These are phyloP conservation scores for Plasmodium vivax DNA, from an alignment of 169 alveolate genomes.

Conservation along the genomic window DNA sequence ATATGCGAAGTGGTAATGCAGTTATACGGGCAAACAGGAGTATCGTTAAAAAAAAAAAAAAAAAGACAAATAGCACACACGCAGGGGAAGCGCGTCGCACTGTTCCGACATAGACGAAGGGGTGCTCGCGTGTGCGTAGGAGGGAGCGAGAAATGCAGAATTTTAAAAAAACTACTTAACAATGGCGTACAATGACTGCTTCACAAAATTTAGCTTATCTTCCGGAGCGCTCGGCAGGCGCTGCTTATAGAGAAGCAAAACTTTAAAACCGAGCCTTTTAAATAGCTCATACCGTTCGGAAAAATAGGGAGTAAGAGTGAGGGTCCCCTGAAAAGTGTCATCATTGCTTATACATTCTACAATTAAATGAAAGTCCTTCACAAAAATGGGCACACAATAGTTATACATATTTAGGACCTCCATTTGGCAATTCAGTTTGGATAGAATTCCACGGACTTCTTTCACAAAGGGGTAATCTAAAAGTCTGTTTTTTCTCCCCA, in stretches of 20 bases:
- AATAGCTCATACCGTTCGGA: slow-evolving; percentile 61
- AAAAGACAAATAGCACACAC: not conserved
- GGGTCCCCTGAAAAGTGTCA: slow-evolving; percentile 42
- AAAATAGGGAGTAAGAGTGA: slow-evolving; percentile 47
- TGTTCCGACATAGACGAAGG: not conserved
- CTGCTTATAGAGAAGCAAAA: slow-evolving; percentile 37
- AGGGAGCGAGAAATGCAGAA: not conserved
- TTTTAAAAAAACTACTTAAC: slow-evolving; percentile 15
- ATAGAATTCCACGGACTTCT: slow-evolving; percentile 27
- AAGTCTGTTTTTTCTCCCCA: slow-evolving; percentile 4
- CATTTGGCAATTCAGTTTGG: slow-evolving; percentile 28
- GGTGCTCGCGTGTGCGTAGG: not conserved
- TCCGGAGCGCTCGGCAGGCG: slow-evolving; percentile 29
- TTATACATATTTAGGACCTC: slow-evolving; percentile 28
- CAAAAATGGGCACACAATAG: slow-evolving; percentile 51
- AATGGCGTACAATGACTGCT: slow-evolving; percentile 35
- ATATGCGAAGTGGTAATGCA: not conserved
- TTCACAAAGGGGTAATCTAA: slow-evolving; percentile 46
- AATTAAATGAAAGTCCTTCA: slow-evolving; percentile 43
- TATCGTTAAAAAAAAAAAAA: not conserved
- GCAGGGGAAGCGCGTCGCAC: not conserved
- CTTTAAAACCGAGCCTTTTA: slow-evolving; percentile 43
- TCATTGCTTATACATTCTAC: slow-evolving; percentile 59
- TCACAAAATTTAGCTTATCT: slow-evolving; percentile 28
- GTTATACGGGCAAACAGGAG: not conserved